Conservation (phyloP, 805 yeast genomes). For the Ogataea salicorniae region DNA sequence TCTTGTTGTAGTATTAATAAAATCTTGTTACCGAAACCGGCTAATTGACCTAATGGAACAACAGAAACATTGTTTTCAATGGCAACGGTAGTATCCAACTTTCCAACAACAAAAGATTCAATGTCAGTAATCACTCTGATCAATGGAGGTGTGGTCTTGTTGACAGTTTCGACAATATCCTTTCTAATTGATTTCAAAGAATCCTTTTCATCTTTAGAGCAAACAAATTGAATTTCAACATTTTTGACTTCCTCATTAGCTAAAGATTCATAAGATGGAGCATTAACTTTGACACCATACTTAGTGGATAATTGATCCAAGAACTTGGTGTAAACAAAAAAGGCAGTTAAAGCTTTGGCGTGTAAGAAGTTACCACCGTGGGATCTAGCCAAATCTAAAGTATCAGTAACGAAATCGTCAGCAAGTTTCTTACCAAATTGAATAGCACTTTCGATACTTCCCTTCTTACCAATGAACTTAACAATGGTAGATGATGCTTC, state of each 20-base stretch:
- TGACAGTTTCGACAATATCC: constrained; percentile 67
- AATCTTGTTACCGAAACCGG: constrained; percentile 40
- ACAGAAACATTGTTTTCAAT: constrained; percentile 45
- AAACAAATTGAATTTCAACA: constrained; percentile 60
- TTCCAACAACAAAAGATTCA: constrained; percentile 51
- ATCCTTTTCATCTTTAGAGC: constrained; percentile 38
- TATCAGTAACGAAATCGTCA: constrained; percentile 53
- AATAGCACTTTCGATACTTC: constrained; percentile 56
- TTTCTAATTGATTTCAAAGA: constrained; percentile 61
- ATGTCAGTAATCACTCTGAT: constrained; percentile 57
- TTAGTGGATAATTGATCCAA: constrained; percentile 41
- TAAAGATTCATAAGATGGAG: constrained; percentile 44
- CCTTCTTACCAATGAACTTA: constrained; percentile 56
- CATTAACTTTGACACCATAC: constrained; percentile 38
- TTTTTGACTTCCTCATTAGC: constrained; percentile 33
- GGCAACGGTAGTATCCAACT: constrained; percentile 42
- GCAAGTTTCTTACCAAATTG: constrained; percentile 56
- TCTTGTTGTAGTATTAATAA: constrained; percentile 49
- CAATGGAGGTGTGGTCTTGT: constrained; percentile 62
- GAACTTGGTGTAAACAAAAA: constrained; percentile 48
- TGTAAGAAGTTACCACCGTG: constrained; percentile 77
- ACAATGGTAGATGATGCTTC: constrained; percentile 41
- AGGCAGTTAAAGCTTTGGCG: constrained; percentile 69
- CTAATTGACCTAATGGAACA: constrained; percentile 51
- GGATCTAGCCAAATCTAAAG: constrained; percentile 81